Conservation (phyloP, 805 yeast species). For the Yamadazyma ubonensis region DNA sequence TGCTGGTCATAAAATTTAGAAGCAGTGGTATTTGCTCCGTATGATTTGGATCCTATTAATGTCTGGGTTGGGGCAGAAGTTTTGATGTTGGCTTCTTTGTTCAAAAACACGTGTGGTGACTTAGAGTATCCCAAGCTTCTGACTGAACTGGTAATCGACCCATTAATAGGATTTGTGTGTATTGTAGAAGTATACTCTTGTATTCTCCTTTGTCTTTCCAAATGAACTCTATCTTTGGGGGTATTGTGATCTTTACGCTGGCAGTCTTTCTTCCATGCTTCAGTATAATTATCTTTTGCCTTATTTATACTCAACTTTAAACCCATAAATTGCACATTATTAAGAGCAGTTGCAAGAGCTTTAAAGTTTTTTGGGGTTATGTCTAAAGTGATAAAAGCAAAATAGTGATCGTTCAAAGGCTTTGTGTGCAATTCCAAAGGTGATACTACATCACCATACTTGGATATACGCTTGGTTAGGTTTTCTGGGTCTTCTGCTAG, state of each 20-base stretch:
- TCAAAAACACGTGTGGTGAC: constrained; percentile 34
- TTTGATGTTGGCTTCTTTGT: constrained; percentile 35
- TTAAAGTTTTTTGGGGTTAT: constrained; percentile 45
- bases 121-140: constrained; percentile 26
- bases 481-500: constrained; percentile 47
- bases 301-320: constrained; percentile 55
- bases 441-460: constrained; percentile 55
- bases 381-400: constrained; percentile 67
- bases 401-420: constrained; percentile 52
- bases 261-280: constrained; percentile 47
- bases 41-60: constrained; percentile 34
- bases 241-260: constrained; percentile 34
- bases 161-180: constrained; percentile 24
- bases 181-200: constrained; percentile 35
- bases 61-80: constrained; percentile 29
- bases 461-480: constrained; percentile 54
- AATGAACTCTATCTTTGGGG: constrained; percentile 20
- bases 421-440: constrained; percentile 55
- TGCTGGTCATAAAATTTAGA: constrained; percentile 22
- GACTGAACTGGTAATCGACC: constrained; percentile 13
- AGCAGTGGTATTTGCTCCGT: constrained; percentile 36
- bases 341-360: constrained; percentile 54
- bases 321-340: constrained; percentile 78
- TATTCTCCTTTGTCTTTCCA: constrained; percentile 40
- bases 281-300: constrained; percentile 58